Evolutionary conservation across 306 rosid genomes (phyloP).

Genomic region (Prunus kanzakura): DNA sequence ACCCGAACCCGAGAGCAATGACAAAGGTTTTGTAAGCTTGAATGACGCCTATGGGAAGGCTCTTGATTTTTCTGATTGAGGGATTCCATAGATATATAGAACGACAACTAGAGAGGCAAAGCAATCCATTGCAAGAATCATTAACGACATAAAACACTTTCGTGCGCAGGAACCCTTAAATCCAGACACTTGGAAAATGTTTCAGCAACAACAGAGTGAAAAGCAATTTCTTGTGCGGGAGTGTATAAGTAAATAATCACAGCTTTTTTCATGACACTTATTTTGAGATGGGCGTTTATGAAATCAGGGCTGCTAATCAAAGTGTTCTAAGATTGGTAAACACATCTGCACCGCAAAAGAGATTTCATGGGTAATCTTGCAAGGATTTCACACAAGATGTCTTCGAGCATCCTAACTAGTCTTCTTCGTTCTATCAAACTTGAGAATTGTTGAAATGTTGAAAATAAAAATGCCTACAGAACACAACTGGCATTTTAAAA

Average conservation of each 20-base stretch:
- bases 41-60: too few relatives aligned
- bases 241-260: neutral
- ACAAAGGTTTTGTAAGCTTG: neutral
- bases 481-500: neutral
- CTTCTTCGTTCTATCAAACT: neutral
- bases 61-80: too few relatives aligned
- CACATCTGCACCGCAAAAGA: neutral
- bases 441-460: neutral
- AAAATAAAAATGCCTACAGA: neutral
- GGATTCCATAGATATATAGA: too few relatives aligned
- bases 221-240: neutral
- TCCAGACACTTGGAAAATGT: neutral
- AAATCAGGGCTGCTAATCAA: neutral
- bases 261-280: too few relatives aligned
- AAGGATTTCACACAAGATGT: neutral
- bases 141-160: neutral
- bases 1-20: neutral
- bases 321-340: neutral
- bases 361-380: neutral
- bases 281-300: neutral
- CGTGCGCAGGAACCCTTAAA: neutral
- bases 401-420: neutral
- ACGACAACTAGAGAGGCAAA: neutral
- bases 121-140: conserved; percentile 3
- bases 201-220: neutral